Evolutionary conservation across 306 rosid genomes (phyloP).

Genomic region (Sicyos baderoa): DNA sequence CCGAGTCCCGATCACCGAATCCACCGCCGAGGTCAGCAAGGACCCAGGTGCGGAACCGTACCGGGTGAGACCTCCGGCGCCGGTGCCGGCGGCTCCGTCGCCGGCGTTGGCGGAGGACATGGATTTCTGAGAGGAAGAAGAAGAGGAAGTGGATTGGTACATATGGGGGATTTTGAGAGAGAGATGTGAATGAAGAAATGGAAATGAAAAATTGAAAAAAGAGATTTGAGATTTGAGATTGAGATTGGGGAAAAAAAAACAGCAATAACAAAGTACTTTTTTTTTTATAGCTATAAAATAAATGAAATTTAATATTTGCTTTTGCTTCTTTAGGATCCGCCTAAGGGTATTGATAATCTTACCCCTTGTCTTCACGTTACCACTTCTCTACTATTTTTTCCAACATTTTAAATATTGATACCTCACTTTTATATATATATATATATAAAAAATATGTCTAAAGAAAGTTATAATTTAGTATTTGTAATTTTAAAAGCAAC

Average conservation of each 20-base stretch:
- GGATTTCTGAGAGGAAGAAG: slow-evolving; percentile 37
- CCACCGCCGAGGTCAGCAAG: slow-evolving; percentile 48
- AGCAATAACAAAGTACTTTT: slow-evolving; percentile 1
- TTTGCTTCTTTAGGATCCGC: background rate
- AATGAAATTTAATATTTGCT: background rate
- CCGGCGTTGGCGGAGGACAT: slow-evolving; percentile 25
- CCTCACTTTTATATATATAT: no score
- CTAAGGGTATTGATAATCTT: background rate
- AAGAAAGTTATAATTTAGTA: no score
- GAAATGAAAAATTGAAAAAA: background rate
- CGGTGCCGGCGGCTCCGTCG: background rate
- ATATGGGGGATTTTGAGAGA: slow-evolving; percentile 15
- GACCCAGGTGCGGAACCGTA: slow-evolving; percentile 72
- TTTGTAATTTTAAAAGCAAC: no score
- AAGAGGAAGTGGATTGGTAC: slow-evolving; percentile 41
- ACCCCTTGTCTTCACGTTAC: background rate
- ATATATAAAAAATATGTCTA: no score
- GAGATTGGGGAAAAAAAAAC: background rate
- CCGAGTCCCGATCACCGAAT: slow-evolving; percentile 42
- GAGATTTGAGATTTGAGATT: background rate
- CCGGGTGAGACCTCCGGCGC: slow-evolving; percentile 41
- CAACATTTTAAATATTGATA: no score
- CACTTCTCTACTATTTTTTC: no score
- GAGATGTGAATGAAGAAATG: background rate
- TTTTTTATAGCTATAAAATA: background rate